Conservation (phyloP, 176 grass and related monocot species). For the Oryza officinalis region DNA sequence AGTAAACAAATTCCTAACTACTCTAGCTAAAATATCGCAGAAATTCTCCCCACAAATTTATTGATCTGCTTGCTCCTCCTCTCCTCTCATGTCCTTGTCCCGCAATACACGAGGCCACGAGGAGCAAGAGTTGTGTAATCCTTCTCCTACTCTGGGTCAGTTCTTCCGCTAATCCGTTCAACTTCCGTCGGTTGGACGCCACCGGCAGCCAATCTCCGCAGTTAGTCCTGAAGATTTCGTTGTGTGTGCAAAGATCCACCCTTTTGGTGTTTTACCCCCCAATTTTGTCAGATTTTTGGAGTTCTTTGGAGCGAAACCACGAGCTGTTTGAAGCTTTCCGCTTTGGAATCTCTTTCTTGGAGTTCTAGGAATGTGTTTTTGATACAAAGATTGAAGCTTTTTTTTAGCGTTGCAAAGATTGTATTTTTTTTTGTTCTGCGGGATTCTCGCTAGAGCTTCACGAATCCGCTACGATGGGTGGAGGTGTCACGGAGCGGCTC, state of each 20-base stretch:
- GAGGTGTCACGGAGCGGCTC: slow-evolving; percentile 34
- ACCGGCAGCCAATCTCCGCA: slow-evolving; percentile 26
- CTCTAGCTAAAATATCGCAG: background rate
- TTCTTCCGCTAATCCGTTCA: slow-evolving; percentile 20
- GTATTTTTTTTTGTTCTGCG: background rate
- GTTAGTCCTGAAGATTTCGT: slow-evolving; percentile 4
- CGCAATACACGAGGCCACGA: background rate
- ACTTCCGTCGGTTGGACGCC: slow-evolving; percentile 22
- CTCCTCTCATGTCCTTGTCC: slow-evolving; percentile 15
- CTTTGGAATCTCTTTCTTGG: background rate
- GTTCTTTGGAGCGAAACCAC: background rate
- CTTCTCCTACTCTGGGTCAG: slow-evolving; percentile 10
- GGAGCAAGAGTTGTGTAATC: slow-evolving; percentile 7
- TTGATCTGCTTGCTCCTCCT: background rate
- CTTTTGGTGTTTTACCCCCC: background rate
- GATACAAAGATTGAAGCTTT: slow-evolving; percentile 2
- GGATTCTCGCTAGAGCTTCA: background rate
- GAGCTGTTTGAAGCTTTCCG: background rate
- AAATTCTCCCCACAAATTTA: too few species aligned
- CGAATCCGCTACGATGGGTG: slow-evolving; percentile 38
- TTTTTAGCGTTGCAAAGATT: slow-evolving; percentile 9
- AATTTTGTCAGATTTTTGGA: background rate
- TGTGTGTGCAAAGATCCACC: background rate
- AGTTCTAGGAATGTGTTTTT: background rate
- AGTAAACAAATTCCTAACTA: background rate